Evolutionary conservation across 2,329 filamentous ascomycete genomes (phyloP).

Genomic region (Pseudocercospora vitis): DNA sequence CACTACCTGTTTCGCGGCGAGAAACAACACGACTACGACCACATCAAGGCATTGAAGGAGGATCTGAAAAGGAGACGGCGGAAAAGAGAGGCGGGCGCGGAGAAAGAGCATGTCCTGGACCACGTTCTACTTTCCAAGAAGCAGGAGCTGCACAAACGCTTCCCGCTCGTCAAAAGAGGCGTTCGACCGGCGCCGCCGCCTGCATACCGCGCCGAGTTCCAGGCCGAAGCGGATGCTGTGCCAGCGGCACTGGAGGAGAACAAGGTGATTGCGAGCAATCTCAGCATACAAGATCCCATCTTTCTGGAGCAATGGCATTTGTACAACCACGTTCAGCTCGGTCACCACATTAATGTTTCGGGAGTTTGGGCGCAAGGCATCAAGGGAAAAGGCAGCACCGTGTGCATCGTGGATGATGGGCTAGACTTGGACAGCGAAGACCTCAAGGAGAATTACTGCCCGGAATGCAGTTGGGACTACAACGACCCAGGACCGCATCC

Average conservation of each 20-base stretch:
- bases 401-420: constrained; percentile 94
- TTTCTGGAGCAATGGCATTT: constrained; percentile 96
- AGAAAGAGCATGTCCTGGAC: constrained; percentile 63
- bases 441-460: constrained; percentile 89
- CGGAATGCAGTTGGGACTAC: constrained; percentile 90
- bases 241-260: constrained; percentile 56
- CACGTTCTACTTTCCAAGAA: constrained; percentile 78
- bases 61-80: constrained; percentile 59
- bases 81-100: constrained; percentile 56
- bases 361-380: constrained; percentile 87
- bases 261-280: constrained; percentile 58
- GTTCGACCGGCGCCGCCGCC: constrained; percentile 29
- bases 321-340: constrained; percentile 74
- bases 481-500: constrained; percentile 82
- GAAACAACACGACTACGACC: constrained; percentile 55
- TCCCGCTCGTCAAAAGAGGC: constrained; percentile 58
- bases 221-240: constrained; percentile 6
- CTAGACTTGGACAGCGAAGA: constrained; percentile 95
- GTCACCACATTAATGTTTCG: constrained; percentile 96
- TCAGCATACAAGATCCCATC: constrained; percentile 85
- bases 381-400: constrained; percentile 83
- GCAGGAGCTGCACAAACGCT: constrained; percentile 61
- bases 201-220: constrained; percentile 13
- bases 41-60: constrained; percentile 49
- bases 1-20: constrained; percentile 84